phyloP scores from a whole-genome alignment of 768 basidiomycete genomes.

The Suillus spraguei region DNA sequence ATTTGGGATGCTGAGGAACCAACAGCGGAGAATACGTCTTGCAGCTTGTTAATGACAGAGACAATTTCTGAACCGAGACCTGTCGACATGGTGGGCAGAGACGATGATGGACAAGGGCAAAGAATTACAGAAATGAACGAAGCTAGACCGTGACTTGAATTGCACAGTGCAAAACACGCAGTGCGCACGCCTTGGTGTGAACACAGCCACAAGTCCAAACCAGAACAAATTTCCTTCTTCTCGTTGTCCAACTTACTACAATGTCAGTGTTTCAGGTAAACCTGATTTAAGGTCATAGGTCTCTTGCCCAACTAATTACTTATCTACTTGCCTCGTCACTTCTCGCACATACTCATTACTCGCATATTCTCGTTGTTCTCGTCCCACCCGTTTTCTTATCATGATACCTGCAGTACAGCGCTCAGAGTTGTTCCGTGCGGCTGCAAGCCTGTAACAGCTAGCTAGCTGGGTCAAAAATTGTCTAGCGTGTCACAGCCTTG shows the following conservation, averaged over 20 bases:
- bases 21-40: slow-evolving; percentile 87
- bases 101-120: background rate
- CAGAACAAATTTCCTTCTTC: slow-evolving; percentile 11
- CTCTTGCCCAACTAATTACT: background rate
- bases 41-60: slow-evolving; percentile 81
- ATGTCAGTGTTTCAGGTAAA: background rate
- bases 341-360: background rate
- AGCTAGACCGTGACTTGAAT: slow-evolving; percentile 9
- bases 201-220: slow-evolving; percentile 30
- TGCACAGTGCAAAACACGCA: slow-evolving; percentile 23
- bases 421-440: background rate
- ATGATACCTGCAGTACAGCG: background rate
- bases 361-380: background rate
- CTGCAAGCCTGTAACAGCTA: background rate
- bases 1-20: slow-evolving; percentile 77
- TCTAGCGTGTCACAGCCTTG: background rate
- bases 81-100: slow-evolving; percentile 43
- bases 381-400: background rate
- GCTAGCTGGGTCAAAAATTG: background rate
- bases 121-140: slow-evolving; percentile 17
- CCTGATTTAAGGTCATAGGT: background rate
- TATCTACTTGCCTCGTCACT: background rate
- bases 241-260: background rate
- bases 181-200: slow-evolving; percentile 7
- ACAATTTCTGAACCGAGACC: slow-evolving; percentile 84